A percentile compares a stretch with the other conserved stretches of the same genome.
Evolutionary conservation across 2,329 filamentous ascomycete species (phyloP).

Genomic region (Hypomyces perniciosus): DNA sequence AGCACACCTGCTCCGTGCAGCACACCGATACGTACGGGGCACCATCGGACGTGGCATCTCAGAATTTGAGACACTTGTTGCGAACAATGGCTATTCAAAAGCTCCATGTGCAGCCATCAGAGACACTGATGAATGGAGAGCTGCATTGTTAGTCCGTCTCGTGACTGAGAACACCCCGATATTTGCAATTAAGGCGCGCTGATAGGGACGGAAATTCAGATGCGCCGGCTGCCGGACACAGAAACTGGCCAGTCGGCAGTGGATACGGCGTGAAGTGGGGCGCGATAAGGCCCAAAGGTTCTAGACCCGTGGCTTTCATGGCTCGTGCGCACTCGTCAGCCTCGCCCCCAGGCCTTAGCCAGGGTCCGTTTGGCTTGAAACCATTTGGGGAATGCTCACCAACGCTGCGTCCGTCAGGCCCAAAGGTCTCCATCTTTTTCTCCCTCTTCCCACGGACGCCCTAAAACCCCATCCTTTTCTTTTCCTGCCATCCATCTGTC

Average conservation of each 20-base stretch:
- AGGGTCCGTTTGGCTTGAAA: neutral
- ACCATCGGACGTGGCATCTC: no score
- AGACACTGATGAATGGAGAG: no score
- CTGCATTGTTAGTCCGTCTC: slow-evolving; percentile 5
- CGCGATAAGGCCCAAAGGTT: neutral
- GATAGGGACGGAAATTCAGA: slow-evolving; percentile 1
- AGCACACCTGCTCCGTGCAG: no score
- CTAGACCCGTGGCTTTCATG: neutral
- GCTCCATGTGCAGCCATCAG: no score
- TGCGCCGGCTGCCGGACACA: neutral
- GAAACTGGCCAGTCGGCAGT: neutral
- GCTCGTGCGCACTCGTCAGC: slow-evolving; percentile 5
- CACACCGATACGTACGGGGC: no score
- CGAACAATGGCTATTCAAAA: no score
- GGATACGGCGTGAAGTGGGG: no score
- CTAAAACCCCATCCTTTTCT: neutral
- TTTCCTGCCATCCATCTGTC: neutral
- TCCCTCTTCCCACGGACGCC: neutral
- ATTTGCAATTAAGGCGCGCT: neutral
- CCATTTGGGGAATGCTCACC: neutral
- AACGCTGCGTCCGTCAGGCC: neutral
- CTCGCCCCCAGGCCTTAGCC: neutral
- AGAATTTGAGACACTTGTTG: no score
- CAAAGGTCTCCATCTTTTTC: slow-evolving; percentile 3
- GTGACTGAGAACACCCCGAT: neutral